Percentiles rank a stretch among this genome's conserved stretches.
Evolutionary conservation across 2,329 filamentous ascomycete genomes (phyloP).

Genomic region (Ascosphaera aggregata): DNA sequence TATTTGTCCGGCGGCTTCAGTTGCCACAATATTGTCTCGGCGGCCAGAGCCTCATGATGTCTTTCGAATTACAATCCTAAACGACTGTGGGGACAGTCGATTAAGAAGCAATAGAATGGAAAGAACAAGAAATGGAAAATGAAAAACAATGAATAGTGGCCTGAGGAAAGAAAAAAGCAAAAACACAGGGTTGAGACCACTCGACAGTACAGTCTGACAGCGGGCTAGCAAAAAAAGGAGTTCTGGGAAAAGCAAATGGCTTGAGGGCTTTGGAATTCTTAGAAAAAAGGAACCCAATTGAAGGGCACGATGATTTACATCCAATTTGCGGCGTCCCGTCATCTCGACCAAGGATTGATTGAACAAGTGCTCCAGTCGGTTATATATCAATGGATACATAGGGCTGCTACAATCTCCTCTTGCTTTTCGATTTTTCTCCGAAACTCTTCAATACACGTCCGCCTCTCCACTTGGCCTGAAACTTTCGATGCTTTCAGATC

Average conservation of each 20-base stretch:
- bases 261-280: neutral
- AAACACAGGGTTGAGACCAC: neutral
- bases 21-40: neutral
- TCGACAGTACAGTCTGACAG: neutral
- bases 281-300: neutral
- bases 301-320: neutral
- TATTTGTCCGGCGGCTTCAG: neutral
- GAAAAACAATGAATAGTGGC: no score
- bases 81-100: neutral
- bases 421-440: neutral
- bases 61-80: neutral
- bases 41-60: neutral
- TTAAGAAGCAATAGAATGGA: neutral
- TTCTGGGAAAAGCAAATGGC: neutral
- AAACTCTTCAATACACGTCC: neutral
- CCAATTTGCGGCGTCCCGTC: neutral
- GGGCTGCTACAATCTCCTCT: neutral
- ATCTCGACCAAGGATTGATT: neutral
- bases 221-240: neutral
- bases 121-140: neutral
- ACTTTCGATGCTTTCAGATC: slow-evolving; percentile 1
- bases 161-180: neutral
- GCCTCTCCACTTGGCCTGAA: neutral
- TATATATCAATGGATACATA: neutral
- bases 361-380: neutral